Evolutionary conservation across 1,284 basidiomycete species (phyloP), one percentile per base, ranked within the genome.

Genomic region (Gomphus sp.): DNA sequence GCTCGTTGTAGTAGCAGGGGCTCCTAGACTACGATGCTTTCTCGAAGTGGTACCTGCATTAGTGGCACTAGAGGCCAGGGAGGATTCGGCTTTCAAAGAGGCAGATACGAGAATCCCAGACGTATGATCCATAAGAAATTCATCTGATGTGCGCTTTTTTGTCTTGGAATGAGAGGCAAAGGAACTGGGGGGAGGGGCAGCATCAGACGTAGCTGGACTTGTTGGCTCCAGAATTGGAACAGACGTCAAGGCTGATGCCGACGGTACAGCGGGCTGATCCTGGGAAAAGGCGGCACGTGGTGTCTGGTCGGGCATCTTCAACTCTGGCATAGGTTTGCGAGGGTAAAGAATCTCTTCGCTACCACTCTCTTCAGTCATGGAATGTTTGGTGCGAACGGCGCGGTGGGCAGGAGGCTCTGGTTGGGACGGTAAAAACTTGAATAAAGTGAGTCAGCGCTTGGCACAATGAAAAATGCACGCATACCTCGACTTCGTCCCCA

Each of bases 341-440:
- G 88, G 88, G 71, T 89, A 92, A 14, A 89, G 72, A 64, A 91
- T 89, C 70, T 91, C 88, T 71, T 92, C 86, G 51, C 86, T 86
- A 12, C 88, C 87, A 66, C 87, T 89, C 69, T 91, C 89, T 62
- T 87, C 84, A 10, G 86, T 80, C 60, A 81, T 77, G 2, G 87
- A 90, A 62, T 80, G 80, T 53, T 77, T 77, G 48, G 74, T 66
- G 52, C 84, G 80, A 56, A 87, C 69, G 11, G 80, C 68, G 28
- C 78, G 80, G 28, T 76, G 66, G 36, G 53, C 28, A 41, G 25
- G 34, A 12, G 58, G 33, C 34, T 48, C 31, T 14, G 54, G 45
- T 6, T 49, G 45, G 16, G 49, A 18, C 9, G 28, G 44, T 43
- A 66, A 52, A 34, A 43, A 25, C 54, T 64, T 25, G 63, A 34